A percentile compares a stretch with the other conserved stretches of the same genome.
Conservation (phyloP, 805 yeast genomes). For the Candida adriatica region DNA sequence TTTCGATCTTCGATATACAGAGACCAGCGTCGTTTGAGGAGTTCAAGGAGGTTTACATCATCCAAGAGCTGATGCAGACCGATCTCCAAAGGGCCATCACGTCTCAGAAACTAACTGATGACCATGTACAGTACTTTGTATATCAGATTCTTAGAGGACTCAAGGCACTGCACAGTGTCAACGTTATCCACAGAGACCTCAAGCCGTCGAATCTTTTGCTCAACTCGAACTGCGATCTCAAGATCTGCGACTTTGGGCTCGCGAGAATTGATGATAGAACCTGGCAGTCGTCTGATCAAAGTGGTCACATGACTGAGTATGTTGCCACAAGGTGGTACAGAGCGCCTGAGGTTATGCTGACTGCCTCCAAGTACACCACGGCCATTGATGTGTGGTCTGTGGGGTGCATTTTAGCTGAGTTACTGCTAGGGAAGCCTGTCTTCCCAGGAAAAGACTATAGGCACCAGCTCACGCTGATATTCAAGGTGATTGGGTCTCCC, state of each 20-base stretch:
- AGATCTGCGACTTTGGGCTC: slow-evolving; percentile 90
- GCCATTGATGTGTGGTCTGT: slow-evolving; percentile 97
- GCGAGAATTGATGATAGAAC: slow-evolving; percentile 42
- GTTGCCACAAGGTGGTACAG: slow-evolving; percentile 98
- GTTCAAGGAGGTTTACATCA: slow-evolving; percentile 82
- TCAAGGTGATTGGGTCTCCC: slow-evolving; percentile 87
- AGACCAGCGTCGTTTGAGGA: slow-evolving; percentile 68
- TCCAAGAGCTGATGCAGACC: slow-evolving; percentile 85
- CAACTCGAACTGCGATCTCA: slow-evolving; percentile 89
- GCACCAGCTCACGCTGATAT: slow-evolving; percentile 78
- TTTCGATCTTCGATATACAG: slow-evolving; percentile 83
- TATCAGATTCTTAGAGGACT: slow-evolving; percentile 88
- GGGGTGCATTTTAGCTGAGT: slow-evolving; percentile 91
- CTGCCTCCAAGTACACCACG: slow-evolving; percentile 86
- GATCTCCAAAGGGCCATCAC: slow-evolving; percentile 77
- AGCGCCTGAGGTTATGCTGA: slow-evolving; percentile 96
- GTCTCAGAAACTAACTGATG: slow-evolving; percentile 80
- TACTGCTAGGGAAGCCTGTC: slow-evolving; percentile 77
- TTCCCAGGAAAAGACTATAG: slow-evolving; percentile 95
- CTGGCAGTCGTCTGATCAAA: slow-evolving; percentile 40
- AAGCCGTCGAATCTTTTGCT: slow-evolving; percentile 84
- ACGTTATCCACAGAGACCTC: slow-evolving; percentile 86
- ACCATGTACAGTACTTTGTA: slow-evolving; percentile 88
- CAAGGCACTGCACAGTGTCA: slow-evolving; percentile 89
- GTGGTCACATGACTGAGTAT: slow-evolving; percentile 87